Conservation (phyloP, 495 filamentous ascomycete species). For the Hypoxylon subgilvum region DNA sequence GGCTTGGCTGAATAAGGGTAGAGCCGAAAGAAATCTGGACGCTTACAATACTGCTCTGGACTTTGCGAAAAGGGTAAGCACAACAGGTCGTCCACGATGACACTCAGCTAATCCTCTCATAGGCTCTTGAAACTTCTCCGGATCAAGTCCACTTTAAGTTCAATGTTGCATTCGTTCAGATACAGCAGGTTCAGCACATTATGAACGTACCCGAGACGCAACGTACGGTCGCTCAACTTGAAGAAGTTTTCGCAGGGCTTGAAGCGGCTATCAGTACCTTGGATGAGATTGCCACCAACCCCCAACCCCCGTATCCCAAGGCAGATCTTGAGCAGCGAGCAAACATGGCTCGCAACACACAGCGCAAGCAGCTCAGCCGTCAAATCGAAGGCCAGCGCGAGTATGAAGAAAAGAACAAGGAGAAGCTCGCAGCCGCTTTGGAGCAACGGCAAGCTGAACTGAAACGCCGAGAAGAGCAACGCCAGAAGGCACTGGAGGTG, state of each 20-base stretch:
- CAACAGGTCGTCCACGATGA: background rate
- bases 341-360: conserved; percentile 94
- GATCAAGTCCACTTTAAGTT: conserved; percentile 91
- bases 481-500: conserved; percentile 65
- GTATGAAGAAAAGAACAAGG: conserved; percentile 91
- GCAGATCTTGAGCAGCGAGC: conserved; percentile 91
- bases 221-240: conserved; percentile 76
- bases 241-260: conserved; percentile 80
- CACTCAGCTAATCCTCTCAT: conserved; percentile 33
- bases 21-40: conserved; percentile 74
- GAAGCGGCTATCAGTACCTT: conserved; percentile 85
- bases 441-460: conserved; percentile 78
- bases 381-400: conserved; percentile 82
- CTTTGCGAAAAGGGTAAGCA: conserved; percentile 74
- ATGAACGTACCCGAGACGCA: conserved; percentile 75
- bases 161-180: conserved; percentile 97
- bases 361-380: conserved; percentile 86
- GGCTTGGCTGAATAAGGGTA: conserved; percentile 88
- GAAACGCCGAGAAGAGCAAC: conserved; percentile 72
- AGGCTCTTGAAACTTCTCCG: conserved; percentile 77
- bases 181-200: conserved; percentile 85
- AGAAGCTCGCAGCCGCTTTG: conserved; percentile 76
- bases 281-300: conserved; percentile 76
- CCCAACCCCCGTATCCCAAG: conserved; percentile 88
- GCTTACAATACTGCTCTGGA: conserved; percentile 88